Evolutionary conservation across 2,329 filamentous ascomycete species (phyloP).

Genomic region (Madurella fahalii): DNA sequence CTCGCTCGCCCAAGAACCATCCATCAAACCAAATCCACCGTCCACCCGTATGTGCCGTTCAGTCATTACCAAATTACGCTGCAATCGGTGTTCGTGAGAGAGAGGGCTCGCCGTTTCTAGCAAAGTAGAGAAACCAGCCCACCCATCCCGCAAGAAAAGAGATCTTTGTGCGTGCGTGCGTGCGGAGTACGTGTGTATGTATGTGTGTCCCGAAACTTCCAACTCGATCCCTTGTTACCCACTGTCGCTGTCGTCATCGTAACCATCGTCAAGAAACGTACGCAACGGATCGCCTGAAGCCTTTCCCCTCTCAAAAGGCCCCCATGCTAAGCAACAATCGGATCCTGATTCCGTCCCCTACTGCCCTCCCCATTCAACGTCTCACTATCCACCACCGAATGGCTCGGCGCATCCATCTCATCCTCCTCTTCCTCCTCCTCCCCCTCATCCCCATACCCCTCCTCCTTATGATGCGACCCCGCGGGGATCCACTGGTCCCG

Average conservation of each 20-base stretch:
- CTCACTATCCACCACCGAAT: slow-evolving; percentile 51
- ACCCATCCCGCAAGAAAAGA: background rate
- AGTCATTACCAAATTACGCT: background rate
- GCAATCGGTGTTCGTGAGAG: background rate
- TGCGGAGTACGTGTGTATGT: background rate
- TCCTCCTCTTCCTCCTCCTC: slow-evolving; percentile 60
- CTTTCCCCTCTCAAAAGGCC: background rate
- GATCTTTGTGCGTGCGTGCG: background rate
- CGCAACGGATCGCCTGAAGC: background rate
- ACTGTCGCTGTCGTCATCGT: background rate
- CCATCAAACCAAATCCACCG: background rate
- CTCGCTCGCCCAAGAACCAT: background rate
- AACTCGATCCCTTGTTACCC: background rate
- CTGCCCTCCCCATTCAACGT: slow-evolving; percentile 52
- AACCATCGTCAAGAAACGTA: background rate
- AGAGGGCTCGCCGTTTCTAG: background rate
- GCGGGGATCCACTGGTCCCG: slow-evolving; percentile 82
- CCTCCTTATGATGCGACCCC: slow-evolving; percentile 52
- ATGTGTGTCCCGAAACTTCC: background rate
- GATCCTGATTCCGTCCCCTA: slow-evolving; percentile 53
- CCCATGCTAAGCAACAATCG: slow-evolving; percentile 41
- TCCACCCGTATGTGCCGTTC: background rate
- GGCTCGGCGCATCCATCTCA: slow-evolving; percentile 31
- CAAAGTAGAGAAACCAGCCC: background rate
- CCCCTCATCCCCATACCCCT: slow-evolving; percentile 58